Percentiles rank a stretch among this genome's conserved stretches.
phyloP scores from a whole-genome alignment of 164 flowering plant genomes.

The Magnolia kwangsiensis region DNA sequence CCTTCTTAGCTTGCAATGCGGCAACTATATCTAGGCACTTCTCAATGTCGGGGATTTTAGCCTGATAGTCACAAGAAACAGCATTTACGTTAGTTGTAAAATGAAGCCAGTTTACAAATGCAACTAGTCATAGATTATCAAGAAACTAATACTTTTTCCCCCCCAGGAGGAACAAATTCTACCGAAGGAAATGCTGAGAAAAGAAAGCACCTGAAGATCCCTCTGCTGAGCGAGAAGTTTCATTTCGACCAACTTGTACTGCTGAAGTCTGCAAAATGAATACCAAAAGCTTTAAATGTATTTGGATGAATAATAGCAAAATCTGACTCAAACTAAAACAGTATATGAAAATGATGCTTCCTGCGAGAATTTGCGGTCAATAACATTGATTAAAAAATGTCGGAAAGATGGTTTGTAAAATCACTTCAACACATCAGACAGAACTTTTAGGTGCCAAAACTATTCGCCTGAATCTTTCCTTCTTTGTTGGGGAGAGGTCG shows the following conservation, averaged over 20 bases:
- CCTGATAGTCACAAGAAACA: conserved; percentile 41
- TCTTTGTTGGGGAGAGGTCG: neutral
- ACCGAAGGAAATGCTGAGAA: neutral
- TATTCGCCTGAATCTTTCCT: neutral
- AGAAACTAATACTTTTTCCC: neutral
- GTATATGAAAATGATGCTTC: neutral
- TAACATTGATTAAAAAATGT: no score
- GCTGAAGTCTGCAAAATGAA: conserved; percentile 63
- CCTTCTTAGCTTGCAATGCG: conserved; percentile 84
- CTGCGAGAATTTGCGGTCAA: no score
- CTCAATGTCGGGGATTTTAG: conserved; percentile 94
- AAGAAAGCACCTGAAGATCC: conserved; percentile 68
- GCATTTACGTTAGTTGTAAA: neutral
- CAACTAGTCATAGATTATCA: neutral
- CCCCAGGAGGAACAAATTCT: neutral
- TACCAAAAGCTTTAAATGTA: neutral
- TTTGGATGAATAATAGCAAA: neutral
- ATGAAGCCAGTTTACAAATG: neutral
- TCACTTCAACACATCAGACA: neutral
- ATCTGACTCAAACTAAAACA: neutral
- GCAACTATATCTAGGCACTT: conserved; percentile 88
- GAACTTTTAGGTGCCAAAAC: neutral
- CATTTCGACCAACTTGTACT: conserved; percentile 85
- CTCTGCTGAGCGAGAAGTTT: conserved; percentile 90
- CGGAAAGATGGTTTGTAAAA: no score